phyloP scores from a whole-genome alignment of 2,329 filamentous ascomycete species.

The Penicillium sp. region DNA sequence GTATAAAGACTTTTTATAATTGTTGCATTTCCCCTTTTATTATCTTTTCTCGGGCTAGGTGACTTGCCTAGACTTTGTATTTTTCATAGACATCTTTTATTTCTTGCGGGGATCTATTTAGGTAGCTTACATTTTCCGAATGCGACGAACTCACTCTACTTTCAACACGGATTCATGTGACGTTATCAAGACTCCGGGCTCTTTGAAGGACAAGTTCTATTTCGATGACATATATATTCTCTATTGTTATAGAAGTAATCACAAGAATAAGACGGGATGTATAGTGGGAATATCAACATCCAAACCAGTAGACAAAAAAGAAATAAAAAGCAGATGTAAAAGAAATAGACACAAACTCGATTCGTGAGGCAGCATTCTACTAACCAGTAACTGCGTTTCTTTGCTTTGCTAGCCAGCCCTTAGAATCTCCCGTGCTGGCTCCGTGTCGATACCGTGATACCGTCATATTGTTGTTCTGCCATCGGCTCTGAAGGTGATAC shows the following conservation, averaged over 20 bases:
- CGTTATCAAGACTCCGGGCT: neutral
- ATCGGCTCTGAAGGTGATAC: conserved; percentile 46
- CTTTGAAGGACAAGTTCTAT: neutral
- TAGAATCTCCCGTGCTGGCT: conserved; percentile 34
- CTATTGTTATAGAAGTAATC: conserved; percentile 4
- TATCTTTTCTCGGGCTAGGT: conserved; percentile 4
- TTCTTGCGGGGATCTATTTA: conserved; percentile 3
- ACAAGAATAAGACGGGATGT: conserved; percentile 7
- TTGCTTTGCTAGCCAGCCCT: conserved; percentile 46
- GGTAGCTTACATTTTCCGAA: conserved; percentile 6
- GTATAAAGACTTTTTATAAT: conserved; percentile 43
- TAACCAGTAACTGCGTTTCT: conserved; percentile 40
- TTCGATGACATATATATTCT: neutral
- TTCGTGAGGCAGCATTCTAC: conserved; percentile 14
- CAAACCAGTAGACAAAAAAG: conserved; percentile 1
- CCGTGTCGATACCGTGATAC: conserved; percentile 41
- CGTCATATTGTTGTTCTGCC: conserved; percentile 44
- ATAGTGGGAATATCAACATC: conserved; percentile 8
- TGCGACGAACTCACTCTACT: conserved; percentile 9
- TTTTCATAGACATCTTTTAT: conserved; percentile 14
- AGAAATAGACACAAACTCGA: neutral
- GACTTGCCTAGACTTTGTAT: conserved; percentile 6
- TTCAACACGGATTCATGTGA: neutral
- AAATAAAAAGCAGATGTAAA: neutral
- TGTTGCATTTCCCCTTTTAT: conserved; percentile 14